phyloP scores from a whole-genome alignment of 2,329 filamentous ascomycete genomes.

The Calonectria fujianensis region DNA sequence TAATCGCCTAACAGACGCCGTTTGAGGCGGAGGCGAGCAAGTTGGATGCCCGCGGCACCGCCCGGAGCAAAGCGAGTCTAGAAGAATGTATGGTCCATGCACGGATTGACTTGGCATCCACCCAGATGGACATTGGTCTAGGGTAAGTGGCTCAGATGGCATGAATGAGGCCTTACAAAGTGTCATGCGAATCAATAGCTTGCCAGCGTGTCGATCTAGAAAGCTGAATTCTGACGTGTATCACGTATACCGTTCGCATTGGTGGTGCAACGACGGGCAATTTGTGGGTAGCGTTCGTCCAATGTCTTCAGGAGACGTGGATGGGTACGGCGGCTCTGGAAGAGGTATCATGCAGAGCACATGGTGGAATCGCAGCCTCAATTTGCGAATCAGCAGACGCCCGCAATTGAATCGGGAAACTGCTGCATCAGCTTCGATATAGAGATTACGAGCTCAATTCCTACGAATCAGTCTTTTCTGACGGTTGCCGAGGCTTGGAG shows the following conservation, averaged over 20 bases:
- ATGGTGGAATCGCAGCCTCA: not conserved
- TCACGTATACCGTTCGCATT: conserved; percentile 37
- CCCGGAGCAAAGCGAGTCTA: conserved; percentile 15
- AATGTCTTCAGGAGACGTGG: conserved; percentile 39
- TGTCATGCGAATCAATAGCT: conserved; percentile 22
- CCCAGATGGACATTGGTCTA: not conserved
- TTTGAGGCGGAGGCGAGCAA: conserved; percentile 5
- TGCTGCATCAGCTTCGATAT: not conserved
- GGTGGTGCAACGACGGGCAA: conserved; percentile 26
- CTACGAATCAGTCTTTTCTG: conserved; percentile 37
- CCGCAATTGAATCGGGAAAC: conserved; percentile 4
- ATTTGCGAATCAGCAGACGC: not conserved
- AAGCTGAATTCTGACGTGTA: conserved; percentile 35
- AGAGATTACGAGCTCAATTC: conserved; percentile 13
- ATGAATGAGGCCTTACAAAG: conserved; percentile 36
- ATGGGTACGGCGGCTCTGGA: conserved; percentile 8
- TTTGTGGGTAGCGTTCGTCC: conserved; percentile 27
- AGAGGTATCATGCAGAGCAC: conserved; percentile 1
- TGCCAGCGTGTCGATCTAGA: conserved; percentile 31
- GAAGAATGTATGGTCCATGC: conserved; percentile 9
- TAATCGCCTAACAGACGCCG: not conserved
- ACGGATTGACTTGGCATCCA: conserved; percentile 18
- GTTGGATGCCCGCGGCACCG: conserved; percentile 14
- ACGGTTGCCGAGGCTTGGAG: conserved; percentile 39
- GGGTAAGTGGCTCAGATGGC: conserved; percentile 25